phyloP scores from a whole-genome alignment of 1,284 basidiomycete species.

The Trametes pubescens region DNA sequence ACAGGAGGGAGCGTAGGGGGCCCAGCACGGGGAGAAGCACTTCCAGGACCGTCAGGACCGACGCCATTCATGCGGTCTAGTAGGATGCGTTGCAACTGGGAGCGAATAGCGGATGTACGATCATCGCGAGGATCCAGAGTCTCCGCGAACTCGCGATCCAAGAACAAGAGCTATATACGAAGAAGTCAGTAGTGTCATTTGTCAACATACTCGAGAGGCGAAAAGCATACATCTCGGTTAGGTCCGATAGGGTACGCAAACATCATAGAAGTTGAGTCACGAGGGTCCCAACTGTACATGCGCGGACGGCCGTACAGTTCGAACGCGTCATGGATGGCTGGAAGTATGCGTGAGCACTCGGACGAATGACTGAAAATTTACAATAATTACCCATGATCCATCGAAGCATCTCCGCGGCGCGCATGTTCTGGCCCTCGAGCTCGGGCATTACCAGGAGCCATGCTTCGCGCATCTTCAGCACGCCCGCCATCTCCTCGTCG shows the following conservation, averaged over 20 bases:
- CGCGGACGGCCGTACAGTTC: conserved; percentile 86
- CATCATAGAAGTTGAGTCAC: conserved; percentile 79
- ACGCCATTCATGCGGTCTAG: conserved; percentile 67
- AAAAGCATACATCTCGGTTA: conserved; percentile 67
- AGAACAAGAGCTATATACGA: conserved; percentile 75
- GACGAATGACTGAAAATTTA: conserved; percentile 17
- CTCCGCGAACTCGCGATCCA: conserved; percentile 88
- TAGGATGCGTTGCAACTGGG: conserved; percentile 69
- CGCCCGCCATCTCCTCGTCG: conserved; percentile 74
- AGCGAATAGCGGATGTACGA: conserved; percentile 73
- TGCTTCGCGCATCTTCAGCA: conserved; percentile 72
- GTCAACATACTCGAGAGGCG: conserved; percentile 12
- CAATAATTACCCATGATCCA: conserved; percentile 87
- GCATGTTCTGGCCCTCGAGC: conserved; percentile 55
- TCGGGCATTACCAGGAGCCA: conserved; percentile 93
- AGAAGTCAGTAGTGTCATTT: conserved; percentile 17
- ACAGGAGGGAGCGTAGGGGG: conserved; percentile 41
- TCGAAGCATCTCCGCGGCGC: conserved; percentile 86
- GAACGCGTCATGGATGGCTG: conserved; percentile 88
- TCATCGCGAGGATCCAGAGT: conserved; percentile 82
- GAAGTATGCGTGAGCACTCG: conserved; percentile 10
- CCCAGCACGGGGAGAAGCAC: conserved; percentile 19
- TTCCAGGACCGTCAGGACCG: conserved; percentile 30
- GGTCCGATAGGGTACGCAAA: conserved; percentile 85
- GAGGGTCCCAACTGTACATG: conserved; percentile 87